These are phyloP conservation scores for Aspergillus caelatus DNA, from an alignment of 2,329 filamentous ascomycete genomes.

Conservation along the genomic window DNA sequence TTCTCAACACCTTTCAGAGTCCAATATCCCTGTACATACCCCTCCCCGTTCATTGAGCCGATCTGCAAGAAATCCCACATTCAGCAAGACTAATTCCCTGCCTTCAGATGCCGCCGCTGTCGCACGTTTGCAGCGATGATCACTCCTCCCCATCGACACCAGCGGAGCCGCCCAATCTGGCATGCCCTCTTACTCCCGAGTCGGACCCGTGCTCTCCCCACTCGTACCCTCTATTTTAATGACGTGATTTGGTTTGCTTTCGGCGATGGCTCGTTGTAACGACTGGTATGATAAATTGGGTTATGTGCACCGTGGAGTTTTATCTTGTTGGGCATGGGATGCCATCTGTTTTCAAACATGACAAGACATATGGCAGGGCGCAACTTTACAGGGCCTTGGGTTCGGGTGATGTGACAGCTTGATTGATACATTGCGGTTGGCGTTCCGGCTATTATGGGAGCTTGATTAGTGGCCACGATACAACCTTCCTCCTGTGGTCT, in stretches of 20 bases:
- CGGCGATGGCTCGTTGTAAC: constrained; percentile 4
- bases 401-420: constrained; percentile 3
- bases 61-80: constrained; percentile 15
- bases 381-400: neutral
- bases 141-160: constrained; percentile 46
- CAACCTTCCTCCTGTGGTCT: neutral
- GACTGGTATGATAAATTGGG: constrained; percentile 13
- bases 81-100: constrained; percentile 21
- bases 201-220: constrained; percentile 45
- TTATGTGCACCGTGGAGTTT: constrained; percentile 4
- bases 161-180: constrained; percentile 40
- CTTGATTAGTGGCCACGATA: neutral
- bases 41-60: constrained; percentile 30
- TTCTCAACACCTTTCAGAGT: constrained; percentile 38
- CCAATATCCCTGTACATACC: constrained; percentile 48
- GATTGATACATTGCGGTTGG: constrained; percentile 9
- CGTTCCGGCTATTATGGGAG: constrained; percentile 7
- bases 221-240: constrained; percentile 30
- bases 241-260: constrained; percentile 1
- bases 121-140: constrained; percentile 42
- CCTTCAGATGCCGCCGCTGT: constrained; percentile 40
- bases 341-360: neutral
- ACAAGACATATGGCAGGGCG: neutral
- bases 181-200: constrained; percentile 46
- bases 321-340: constrained; percentile 2